Evolutionary conservation across 805 yeast species (phyloP), one percentile per base, ranked within the genome.

Genomic region (Pichia phayaonensis): DNA sequence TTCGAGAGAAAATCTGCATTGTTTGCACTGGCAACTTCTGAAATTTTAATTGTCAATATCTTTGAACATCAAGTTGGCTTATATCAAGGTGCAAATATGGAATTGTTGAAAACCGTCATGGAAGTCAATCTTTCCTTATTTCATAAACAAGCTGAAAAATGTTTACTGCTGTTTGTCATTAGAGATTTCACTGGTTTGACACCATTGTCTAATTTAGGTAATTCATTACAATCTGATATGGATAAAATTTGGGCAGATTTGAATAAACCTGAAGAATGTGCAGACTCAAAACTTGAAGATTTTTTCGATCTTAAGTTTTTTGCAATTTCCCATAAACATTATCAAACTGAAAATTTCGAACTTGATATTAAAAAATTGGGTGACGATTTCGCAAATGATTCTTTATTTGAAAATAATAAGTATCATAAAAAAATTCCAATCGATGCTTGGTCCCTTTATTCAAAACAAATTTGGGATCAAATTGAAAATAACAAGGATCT

Each of bases 21-120:
- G 42, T 94, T 94, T 72, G 98, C 99, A 0, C 72, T 94, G 54
- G 80, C 97, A 12, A 90, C 97, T 0, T 82, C 94, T 16, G 98
- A 94, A 62, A 82, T 90, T 6, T 73, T 94, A 59, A 89, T 94
- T 54, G 85, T 94, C 42, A 94, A 94, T 66, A 80, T 92, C 62
- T 94, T 98, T 97, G 99, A 94, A 66, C 86, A 88, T 59, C 99
- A 94, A 68, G 90, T 94, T 50, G 99, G 99, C 11, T 74, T 94
- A 42, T 94, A 94, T 63, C 97, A 92, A 66, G 99, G 99, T 47
- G 97, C 97, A 23, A 94, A 94, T 62, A 86, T 94, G 96, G 98
- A 94, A 1, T 71, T 94, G 43, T 73, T 94, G 58, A 90, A 90
- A 63, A 94, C 99, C 0, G 99, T 94, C 4, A 90, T 94, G 69